A percentile compares a stretch with the other conserved stretches of the same genome.
Conservation (phyloP, 2,329 filamentous ascomycete genomes). For the Alternaria rosae region DNA sequence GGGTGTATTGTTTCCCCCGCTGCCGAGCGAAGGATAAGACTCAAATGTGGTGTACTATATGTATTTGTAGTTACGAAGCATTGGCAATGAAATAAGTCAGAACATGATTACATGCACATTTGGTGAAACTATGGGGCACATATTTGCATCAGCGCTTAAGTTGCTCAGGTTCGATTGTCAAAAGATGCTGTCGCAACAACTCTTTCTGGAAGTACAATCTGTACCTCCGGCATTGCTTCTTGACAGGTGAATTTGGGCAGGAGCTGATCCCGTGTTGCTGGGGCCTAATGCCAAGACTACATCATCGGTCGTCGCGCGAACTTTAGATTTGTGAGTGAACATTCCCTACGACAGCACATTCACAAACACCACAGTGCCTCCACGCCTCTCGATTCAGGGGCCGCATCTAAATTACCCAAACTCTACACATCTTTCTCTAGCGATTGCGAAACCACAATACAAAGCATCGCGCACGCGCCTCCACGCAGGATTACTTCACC, state of each 20-base stretch:
- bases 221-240: background rate
- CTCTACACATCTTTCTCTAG: background rate
- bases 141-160: background rate
- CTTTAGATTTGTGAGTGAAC: constrained; percentile 19
- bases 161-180: background rate
- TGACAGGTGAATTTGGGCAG: background rate
- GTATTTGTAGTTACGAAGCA: background rate
- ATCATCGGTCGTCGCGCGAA: constrained; percentile 35
- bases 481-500: constrained; percentile 27
- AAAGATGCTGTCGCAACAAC: background rate
- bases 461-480: constrained; percentile 1
- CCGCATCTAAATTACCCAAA: background rate
- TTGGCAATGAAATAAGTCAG: background rate
- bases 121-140: background rate
- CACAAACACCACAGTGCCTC: background rate
- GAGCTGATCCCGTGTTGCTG: background rate
- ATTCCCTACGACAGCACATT: constrained; percentile 1
- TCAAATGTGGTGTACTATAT: constrained; percentile 2
- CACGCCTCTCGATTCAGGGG: background rate
- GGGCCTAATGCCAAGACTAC: constrained; percentile 26
- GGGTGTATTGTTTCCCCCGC: constrained; percentile 61
- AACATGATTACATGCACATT: background rate
- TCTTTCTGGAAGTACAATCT: no score
- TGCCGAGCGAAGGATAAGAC: constrained; percentile 34
- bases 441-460: background rate